Percentiles rank a stretch among this genome's conserved stretches.
Evolutionary conservation across 345 rosid species (phyloP).

Genomic region (Aquilaria yunnanensis): DNA sequence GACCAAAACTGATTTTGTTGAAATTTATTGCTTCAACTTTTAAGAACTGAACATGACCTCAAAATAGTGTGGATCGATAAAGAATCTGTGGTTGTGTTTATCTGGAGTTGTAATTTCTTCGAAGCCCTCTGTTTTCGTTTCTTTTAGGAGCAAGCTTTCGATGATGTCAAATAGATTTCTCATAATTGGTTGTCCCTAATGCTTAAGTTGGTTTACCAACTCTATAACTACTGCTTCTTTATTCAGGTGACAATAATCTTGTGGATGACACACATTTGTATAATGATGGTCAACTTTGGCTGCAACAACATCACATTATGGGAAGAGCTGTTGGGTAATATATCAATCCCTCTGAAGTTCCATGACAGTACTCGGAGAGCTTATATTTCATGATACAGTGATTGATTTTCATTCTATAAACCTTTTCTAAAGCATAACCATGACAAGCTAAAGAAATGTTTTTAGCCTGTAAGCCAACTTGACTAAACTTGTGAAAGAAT

Average conservation of each 20-base stretch:
- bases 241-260: conserved; percentile 55
- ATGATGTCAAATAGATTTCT: background rate
- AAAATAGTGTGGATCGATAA: background rate
- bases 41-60: background rate
- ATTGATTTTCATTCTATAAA: too few species aligned
- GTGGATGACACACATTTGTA: conserved; percentile 57
- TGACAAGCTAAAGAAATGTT: too few species aligned
- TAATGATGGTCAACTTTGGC: conserved; percentile 61
- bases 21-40: background rate
- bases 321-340: conserved; percentile 84
- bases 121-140: background rate
- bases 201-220: background rate
- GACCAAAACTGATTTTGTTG: background rate
- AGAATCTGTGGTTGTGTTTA: background rate
- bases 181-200: background rate
- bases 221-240: conserved; percentile 6
- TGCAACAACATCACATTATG: conserved; percentile 56
- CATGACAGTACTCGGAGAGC: background rate
- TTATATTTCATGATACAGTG: too few species aligned
- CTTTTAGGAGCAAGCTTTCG: background rate
- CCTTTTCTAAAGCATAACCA: too few species aligned
- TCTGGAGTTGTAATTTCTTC: background rate
- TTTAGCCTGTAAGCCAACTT: too few species aligned
- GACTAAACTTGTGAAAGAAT: too few species aligned
- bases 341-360: conserved; percentile 3